Evolutionary conservation across 805 yeast species (phyloP), one percentile per base, ranked within the genome.

Genomic region (Wickerhamomyces silvicola): DNA sequence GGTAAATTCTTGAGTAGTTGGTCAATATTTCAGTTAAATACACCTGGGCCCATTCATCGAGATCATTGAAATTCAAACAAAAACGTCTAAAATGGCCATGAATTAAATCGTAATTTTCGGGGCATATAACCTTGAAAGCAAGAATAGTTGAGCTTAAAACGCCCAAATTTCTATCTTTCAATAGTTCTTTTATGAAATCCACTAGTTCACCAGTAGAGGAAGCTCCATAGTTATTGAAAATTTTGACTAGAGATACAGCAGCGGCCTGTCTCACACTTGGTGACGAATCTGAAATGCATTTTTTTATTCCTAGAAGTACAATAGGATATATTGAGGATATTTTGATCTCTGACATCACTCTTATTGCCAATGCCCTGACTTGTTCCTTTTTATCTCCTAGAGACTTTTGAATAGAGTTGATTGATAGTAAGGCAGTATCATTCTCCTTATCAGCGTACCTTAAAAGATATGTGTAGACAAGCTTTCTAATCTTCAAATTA

Each of bases 341-440:
- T 28, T 77, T 69, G 36, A 92, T 79, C n/a, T 90, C 88, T 2
- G 92, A 76, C 47, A 92, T 68, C 10, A 87, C 78, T 33, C 88
- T 68, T 27, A 92, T 70, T 0, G 94, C 80, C 35, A 84, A 62
- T 3, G 88, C 72, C 41, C 97, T 64, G 12, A 70, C 63, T 9
- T 73, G 68, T 2, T 94, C 81, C 38, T 70, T 71, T 42, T 75
- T 75, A 45, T 86, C 95, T 8, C 70, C 64, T 18, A 90, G 59
- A 2, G 85, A 69, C 56, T 83, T 86, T 55, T 92, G 98, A 30
- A 92, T 82, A 1, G 97, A 83, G 56, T 92, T 92, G 42, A 92
- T 83, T 1, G 95, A 77, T 28, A 92, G 64, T 14, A 92, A 67
- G 3, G 97, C 92, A n/a, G 84, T 70, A 53, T 88, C 95, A 8